These are phyloP conservation scores for Cryptococcus hybrid DNA, from an alignment of 1,284 basidiomycete species.

Conservation along the genomic window DNA sequence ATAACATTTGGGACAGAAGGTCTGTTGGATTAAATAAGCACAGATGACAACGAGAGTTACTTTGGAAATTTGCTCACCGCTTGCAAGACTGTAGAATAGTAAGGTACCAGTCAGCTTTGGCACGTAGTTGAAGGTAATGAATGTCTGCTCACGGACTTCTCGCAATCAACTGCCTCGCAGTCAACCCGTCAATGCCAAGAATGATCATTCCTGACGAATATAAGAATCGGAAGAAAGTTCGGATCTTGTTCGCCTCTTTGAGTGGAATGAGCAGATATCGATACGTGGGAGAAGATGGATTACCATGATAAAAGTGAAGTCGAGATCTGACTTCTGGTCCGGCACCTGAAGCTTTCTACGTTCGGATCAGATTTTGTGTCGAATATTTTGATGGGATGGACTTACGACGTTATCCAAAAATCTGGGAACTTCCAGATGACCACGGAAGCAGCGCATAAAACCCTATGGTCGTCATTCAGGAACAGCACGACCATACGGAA, in stretches of 20 bases:
- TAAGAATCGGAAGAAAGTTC: slow-evolving; percentile 28
- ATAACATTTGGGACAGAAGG: slow-evolving; percentile 15
- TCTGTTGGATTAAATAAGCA: slow-evolving; percentile 3
- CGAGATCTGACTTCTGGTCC: slow-evolving; percentile 33
- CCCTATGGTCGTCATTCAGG: slow-evolving; percentile 8
- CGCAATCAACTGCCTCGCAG: slow-evolving; percentile 14
- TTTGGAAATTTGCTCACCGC: slow-evolving; percentile 1
- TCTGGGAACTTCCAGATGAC: slow-evolving; percentile 28
- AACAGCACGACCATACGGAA: not conserved
- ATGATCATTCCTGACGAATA: slow-evolving; percentile 18
- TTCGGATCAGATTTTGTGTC: not conserved
- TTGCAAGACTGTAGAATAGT: slow-evolving; percentile 1
- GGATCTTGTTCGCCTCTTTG: slow-evolving; percentile 32
- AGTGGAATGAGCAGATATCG: slow-evolving; percentile 80
- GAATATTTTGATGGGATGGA: not conserved
- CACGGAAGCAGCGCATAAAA: slow-evolving; percentile 18
- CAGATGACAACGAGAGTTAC: not conserved
- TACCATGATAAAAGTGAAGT: slow-evolving; percentile 33
- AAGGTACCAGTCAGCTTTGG: not conserved
- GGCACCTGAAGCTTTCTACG: slow-evolving; percentile 31
- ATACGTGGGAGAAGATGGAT: not conserved
- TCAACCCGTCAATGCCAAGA: slow-evolving; percentile 30
- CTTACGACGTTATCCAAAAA: slow-evolving; percentile 31
- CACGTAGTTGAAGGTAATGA: not conserved
- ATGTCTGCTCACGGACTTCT: slow-evolving; percentile 12